A percentile compares a stretch with the other conserved stretches of the same genome.
phyloP scores from a whole-genome alignment of 1,139 yeast genomes.

The Yamadazyma oceani region DNA sequence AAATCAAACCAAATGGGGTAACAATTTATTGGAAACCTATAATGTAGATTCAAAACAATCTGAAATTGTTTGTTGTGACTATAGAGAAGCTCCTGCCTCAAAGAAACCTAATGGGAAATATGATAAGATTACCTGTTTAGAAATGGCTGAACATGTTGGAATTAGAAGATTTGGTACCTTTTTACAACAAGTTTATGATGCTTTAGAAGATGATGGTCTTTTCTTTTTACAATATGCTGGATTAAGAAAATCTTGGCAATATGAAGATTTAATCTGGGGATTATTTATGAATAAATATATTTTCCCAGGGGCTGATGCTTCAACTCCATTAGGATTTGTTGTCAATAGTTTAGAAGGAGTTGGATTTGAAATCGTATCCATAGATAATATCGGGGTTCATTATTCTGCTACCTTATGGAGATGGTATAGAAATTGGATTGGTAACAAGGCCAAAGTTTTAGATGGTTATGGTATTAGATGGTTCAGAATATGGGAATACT shows the following conservation, averaged over 20 bases:
- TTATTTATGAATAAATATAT: slow-evolving; percentile 93
- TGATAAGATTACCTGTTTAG: slow-evolving; percentile 86
- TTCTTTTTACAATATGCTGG: slow-evolving; percentile 91
- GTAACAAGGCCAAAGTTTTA: slow-evolving; percentile 73
- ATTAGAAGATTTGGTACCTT: slow-evolving; percentile 78
- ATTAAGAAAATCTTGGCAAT: slow-evolving; percentile 89
- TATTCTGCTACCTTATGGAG: slow-evolving; percentile 90
- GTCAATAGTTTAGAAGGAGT: slow-evolving; percentile 73
- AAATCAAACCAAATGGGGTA: slow-evolving; percentile 93
- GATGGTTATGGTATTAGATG: slow-evolving; percentile 85
- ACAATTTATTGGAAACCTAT: slow-evolving; percentile 62
- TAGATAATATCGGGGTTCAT: slow-evolving; percentile 90
- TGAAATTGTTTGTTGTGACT: slow-evolving; percentile 77
- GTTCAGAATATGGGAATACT: slow-evolving; percentile 94
- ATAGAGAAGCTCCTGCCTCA: slow-evolving; percentile 86
- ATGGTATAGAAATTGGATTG: slow-evolving; percentile 95
- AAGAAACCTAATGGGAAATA: slow-evolving; percentile 58
- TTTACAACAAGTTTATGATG: slow-evolving; percentile 76
- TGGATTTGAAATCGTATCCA: slow-evolving; percentile 81
- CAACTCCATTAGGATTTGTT: slow-evolving; percentile 88
- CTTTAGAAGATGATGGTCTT: slow-evolving; percentile 89
- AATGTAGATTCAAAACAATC: slow-evolving; percentile 72
- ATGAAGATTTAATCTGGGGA: slow-evolving; percentile 93
- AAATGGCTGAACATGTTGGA: slow-evolving; percentile 97
- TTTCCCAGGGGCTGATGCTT: slow-evolving; percentile 98